Evolutionary conservation across 1,284 basidiomycete genomes (phyloP).

Genomic region (Inonotus hispidus): DNA sequence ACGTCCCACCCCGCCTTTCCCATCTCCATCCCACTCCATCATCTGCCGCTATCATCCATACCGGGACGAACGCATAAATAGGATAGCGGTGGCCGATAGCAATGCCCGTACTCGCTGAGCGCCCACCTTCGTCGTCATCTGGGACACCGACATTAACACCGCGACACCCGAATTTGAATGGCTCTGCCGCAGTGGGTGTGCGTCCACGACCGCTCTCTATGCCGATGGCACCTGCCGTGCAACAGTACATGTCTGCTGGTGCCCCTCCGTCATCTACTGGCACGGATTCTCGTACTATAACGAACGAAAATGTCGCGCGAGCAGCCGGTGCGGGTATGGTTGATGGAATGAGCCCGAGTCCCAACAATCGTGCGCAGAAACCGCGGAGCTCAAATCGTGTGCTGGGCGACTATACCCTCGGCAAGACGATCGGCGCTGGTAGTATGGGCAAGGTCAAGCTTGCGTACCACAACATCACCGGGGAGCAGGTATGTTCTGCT

Average conservation of each 20-base stretch:
- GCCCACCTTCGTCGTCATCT: conserved; percentile 8
- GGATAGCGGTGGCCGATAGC: neutral
- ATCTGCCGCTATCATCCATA: neutral
- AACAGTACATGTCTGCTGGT: conserved; percentile 11
- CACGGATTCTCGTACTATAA: neutral
- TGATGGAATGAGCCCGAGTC: neutral
- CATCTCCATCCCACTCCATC: neutral
- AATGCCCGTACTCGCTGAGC: conserved; percentile 16
- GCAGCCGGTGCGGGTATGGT: neutral
- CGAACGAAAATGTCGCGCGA: neutral
- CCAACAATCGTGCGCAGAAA: conserved; percentile 6
- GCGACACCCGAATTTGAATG: conserved; percentile 12
- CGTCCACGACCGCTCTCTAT: conserved; percentile 17
- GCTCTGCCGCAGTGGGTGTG: neutral
- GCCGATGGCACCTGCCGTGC: conserved; percentile 11
- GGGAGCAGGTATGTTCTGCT: conserved; percentile 75
- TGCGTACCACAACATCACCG: conserved; percentile 83
- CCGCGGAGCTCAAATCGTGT: conserved; percentile 41
- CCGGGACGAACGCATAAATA: neutral
- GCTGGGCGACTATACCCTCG: conserved; percentile 92
- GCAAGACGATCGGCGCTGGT: conserved; percentile 95
- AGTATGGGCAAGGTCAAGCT: conserved; percentile 99
- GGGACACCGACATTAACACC: conserved; percentile 3
- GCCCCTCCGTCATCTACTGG: neutral
- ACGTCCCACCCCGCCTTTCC: neutral